Evolutionary conservation across 2,329 filamentous ascomycete genomes (phyloP).

Genomic region (Thelonectria discophora): DNA sequence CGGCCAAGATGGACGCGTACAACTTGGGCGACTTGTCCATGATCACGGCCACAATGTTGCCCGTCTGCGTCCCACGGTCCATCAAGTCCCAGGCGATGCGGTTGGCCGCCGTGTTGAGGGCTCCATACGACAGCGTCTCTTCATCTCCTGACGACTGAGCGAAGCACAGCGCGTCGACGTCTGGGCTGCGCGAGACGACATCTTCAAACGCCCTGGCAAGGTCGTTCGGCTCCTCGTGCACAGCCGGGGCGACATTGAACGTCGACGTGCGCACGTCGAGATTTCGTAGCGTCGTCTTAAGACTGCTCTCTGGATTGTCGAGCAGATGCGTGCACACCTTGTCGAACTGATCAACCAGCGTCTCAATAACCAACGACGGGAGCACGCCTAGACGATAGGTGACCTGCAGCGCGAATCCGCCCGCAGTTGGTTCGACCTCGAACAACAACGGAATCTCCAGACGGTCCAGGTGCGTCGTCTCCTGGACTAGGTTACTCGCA

Average conservation of each 20-base stretch:
- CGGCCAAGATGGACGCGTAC: constrained; percentile 78
- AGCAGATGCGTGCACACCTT: constrained; percentile 52
- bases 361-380: constrained; percentile 60
- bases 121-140: constrained; percentile 65
- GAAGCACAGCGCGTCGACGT: constrained; percentile 72
- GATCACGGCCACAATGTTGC: constrained; percentile 73
- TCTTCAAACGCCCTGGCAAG: constrained; percentile 64
- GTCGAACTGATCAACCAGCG: constrained; percentile 70
- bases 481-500: constrained; percentile 51
- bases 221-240: constrained; percentile 50
- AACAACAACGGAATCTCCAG: constrained; percentile 80
- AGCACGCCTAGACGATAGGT: constrained; percentile 62
- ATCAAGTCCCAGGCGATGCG: constrained; percentile 65
- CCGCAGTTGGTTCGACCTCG: constrained; percentile 73
- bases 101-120: constrained; percentile 73
- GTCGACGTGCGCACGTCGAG: constrained; percentile 55
- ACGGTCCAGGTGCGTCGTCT: constrained; percentile 72
- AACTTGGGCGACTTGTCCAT: constrained; percentile 80
- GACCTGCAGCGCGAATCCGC: constrained; percentile 53
- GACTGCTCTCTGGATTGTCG: constrained; percentile 32
- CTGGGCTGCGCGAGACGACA: constrained; percentile 57
- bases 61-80: constrained; percentile 54
- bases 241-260: constrained; percentile 54
- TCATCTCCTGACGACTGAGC: constrained; percentile 47
- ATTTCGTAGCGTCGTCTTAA: constrained; percentile 26